Percentiles rank a stretch among this genome's conserved stretches.
phyloP scores from a whole-genome alignment of 2,329 filamentous ascomycete species.

The Botrytis byssoidea region DNA sequence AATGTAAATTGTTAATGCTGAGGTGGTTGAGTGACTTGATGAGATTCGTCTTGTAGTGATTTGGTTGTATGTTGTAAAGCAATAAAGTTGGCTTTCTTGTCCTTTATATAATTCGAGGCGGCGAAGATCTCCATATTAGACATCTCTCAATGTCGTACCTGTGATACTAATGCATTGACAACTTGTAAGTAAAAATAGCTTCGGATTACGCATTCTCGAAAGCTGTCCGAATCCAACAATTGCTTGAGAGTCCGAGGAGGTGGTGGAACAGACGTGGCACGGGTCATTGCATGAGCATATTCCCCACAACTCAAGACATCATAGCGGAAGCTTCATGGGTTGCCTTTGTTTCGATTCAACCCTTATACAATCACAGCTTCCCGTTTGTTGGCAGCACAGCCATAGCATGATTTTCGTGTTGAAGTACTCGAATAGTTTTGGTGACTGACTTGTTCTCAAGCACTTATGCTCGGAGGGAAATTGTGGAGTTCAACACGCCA shows the following conservation, averaged over 20 bases:
- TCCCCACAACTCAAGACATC: constrained; percentile 3
- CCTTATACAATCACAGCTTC: not conserved
- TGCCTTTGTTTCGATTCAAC: not conserved
- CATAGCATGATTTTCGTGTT: not conserved
- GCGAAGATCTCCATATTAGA: not conserved
- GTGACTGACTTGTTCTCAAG: not conserved
- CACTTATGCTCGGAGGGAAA: not conserved
- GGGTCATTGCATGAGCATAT: not conserved
- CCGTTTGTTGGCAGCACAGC: not conserved
- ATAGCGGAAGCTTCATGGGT: not conserved
- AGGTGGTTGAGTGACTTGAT: not conserved
- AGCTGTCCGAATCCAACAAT: not conserved
- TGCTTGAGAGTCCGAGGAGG: not conserved
- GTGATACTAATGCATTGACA: not conserved
- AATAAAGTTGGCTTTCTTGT: not conserved
- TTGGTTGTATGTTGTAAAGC: not conserved
- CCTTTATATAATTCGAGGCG: constrained; percentile 1
- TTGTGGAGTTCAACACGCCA: not conserved
- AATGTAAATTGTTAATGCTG: not conserved
- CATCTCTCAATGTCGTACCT: not conserved
- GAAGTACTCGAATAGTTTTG: not conserved
- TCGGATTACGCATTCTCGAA: not conserved
- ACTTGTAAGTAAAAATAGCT: not conserved
- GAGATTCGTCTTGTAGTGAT: not conserved
- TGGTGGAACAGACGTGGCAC: constrained; percentile 6